Evolutionary conservation across 495 filamentous ascomycete genomes (phyloP).

Genomic region (Geopyxis carbonaria): DNA sequence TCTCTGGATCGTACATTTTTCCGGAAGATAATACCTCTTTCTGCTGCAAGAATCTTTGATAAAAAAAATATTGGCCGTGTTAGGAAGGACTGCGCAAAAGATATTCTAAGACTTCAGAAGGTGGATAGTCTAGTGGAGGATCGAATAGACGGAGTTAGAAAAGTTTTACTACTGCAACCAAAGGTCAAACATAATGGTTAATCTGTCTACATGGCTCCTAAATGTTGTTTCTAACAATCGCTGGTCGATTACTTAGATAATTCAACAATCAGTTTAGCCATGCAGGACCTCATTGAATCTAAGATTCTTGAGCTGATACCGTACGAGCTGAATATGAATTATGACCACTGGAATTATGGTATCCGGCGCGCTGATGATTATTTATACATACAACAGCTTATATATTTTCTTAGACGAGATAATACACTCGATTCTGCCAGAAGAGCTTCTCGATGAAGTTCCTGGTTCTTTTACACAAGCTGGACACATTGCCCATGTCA

Average conservation of each 20-base stretch:
- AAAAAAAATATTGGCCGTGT: conserved; percentile 50
- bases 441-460: conserved; percentile 50
- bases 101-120: conserved; percentile 45
- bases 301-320: conserved; percentile 51
- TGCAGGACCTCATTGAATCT: conserved; percentile 50
- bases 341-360: conserved; percentile 77
- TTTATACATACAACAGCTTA: background rate
- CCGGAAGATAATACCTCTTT: conserved; percentile 49
- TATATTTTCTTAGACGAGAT: conserved; percentile 47
- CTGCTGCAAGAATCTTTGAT: conserved; percentile 65
- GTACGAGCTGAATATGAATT: conserved; percentile 58
- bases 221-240: background rate
- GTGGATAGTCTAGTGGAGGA: conserved; percentile 39
- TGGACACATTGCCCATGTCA: conserved; percentile 84
- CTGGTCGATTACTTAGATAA: background rate
- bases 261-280: conserved; percentile 48
- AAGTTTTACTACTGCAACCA: conserved; percentile 59
- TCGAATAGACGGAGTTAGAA: conserved; percentile 36
- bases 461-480: conserved; percentile 75
- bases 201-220: background rate
- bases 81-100: conserved; percentile 41
- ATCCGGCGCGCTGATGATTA: conserved; percentile 18
- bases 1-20: conserved; percentile 72
- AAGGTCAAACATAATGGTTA: conserved; percentile 51
- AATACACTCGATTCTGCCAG: conserved; percentile 57